Evolutionary conservation across 345 rosid species (phyloP).

Genomic region (Citrus cavaleriei): DNA sequence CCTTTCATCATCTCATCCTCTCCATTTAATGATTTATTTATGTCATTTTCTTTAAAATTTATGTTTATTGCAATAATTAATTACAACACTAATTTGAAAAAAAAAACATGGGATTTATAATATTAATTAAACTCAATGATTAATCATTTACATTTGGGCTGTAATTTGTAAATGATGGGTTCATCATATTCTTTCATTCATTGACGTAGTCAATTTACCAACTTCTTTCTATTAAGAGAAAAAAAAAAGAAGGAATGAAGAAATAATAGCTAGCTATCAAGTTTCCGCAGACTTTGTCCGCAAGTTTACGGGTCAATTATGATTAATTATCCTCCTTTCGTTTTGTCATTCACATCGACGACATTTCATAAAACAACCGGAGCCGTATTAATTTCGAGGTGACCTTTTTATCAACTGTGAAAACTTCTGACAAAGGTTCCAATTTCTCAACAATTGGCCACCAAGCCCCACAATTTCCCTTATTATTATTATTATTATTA

Average conservation of each 20-base stretch:
- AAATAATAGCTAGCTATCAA: not conserved
- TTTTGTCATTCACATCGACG: constrained; percentile 6
- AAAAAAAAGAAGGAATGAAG: accelerated
- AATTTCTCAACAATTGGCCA: not conserved
- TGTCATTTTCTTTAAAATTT: no score
- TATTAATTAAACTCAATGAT: not conserved
- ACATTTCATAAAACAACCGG: not conserved
- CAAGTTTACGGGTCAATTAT: not conserved
- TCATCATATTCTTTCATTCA: not conserved
- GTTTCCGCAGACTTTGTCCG: constrained; percentile 4
- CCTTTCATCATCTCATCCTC: not conserved
- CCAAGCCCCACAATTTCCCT: not conserved
- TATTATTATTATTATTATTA: not conserved
- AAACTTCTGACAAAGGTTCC: not conserved
- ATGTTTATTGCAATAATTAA: no score
- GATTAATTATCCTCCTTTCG: not conserved
- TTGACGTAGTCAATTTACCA: not conserved
- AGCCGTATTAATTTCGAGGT: not conserved
- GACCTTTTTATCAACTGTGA: not conserved
- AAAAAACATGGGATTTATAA: not conserved
- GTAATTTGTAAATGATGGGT: not conserved
- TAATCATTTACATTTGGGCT: not conserved
- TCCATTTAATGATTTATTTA: no score
- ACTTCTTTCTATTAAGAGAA: not conserved
- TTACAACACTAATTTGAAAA: not conserved